Evolutionary conservation across 2,329 filamentous ascomycete genomes (phyloP).

Genomic region (Pseudopithomyces chartarum): DNA sequence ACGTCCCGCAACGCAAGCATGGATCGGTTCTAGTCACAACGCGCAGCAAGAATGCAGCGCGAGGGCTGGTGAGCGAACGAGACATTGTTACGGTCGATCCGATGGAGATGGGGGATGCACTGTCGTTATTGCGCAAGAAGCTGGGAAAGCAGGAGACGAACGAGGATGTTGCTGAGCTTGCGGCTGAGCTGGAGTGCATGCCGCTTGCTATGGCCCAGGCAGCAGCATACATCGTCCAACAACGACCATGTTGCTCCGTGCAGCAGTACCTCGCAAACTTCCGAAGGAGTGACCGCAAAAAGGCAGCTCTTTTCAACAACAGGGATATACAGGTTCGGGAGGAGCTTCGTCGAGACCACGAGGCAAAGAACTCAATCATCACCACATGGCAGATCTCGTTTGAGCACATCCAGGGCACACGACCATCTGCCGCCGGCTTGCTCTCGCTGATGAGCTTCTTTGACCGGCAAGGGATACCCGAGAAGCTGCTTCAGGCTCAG

Average conservation of each 20-base stretch:
- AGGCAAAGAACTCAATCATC: slow-evolving; percentile 43
- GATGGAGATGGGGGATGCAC: slow-evolving; percentile 9
- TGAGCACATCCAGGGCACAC: slow-evolving; percentile 37
- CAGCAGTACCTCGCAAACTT: slow-evolving; percentile 48
- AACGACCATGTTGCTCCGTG: slow-evolving; percentile 16
- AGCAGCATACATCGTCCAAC: slow-evolving; percentile 33
- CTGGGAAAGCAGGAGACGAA: neutral
- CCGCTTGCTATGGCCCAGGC: slow-evolving; percentile 43
- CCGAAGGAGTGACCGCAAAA: slow-evolving; percentile 36
- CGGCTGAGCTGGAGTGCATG: slow-evolving; percentile 32
- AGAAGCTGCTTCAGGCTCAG: slow-evolving; percentile 29
- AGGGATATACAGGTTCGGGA: slow-evolving; percentile 26
- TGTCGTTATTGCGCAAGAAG: slow-evolving; percentile 12
- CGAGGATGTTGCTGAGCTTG: slow-evolving; percentile 5
- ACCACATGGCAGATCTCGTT: slow-evolving; percentile 42
- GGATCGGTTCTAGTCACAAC: slow-evolving; percentile 16
- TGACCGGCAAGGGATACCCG: slow-evolving; percentile 49
- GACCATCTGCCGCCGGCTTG: slow-evolving; percentile 45
- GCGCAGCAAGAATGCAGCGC: slow-evolving; percentile 6
- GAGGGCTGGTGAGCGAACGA: slow-evolving; percentile 10
- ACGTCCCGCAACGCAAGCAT: slow-evolving; percentile 10
- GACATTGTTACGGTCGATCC: slow-evolving; percentile 10
- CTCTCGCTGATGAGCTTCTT: slow-evolving; percentile 56
- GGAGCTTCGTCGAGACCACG: slow-evolving; percentile 37
- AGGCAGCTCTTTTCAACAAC: slow-evolving; percentile 15